Conservation (phyloP, 305 asterid genomes). For the Rubia occidens region DNA sequence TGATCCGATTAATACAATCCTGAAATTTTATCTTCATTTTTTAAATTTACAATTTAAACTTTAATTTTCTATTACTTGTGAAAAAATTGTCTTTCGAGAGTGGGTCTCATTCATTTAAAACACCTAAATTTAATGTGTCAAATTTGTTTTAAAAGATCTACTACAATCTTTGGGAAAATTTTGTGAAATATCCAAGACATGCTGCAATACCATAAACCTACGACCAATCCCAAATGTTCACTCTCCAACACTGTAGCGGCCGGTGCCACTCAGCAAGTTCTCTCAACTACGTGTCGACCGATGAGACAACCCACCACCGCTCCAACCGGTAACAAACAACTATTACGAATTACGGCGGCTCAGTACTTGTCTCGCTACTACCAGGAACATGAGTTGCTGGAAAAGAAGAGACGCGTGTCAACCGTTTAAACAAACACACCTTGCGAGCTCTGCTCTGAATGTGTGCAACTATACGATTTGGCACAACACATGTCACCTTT, state of each 20-base stretch:
- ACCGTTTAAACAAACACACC: background rate
- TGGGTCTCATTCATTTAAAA: no score
- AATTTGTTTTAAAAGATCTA: no score
- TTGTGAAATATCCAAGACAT: no score
- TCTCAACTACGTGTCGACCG: background rate
- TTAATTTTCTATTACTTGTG: no score
- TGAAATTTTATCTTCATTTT: no score
- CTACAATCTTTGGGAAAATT: no score
- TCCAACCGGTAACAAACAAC: background rate
- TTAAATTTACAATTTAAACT: no score
- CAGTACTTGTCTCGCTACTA: background rate
- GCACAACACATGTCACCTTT: slow-evolving; percentile 7
- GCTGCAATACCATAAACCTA: background rate
- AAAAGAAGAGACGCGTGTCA: slow-evolving; percentile 5
- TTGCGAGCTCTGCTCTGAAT: background rate
- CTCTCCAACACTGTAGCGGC: background rate
- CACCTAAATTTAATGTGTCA: no score
- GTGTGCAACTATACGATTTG: background rate
- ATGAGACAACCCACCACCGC: background rate
- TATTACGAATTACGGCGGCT: background rate
- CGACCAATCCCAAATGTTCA: background rate
- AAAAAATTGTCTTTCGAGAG: no score
- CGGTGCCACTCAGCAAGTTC: background rate
- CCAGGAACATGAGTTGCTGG: background rate
- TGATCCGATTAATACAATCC: no score